These are phyloP conservation scores for Dioscorea dumetorum DNA, from an alignment of 106 monocot species.

Conservation along the genomic window DNA sequence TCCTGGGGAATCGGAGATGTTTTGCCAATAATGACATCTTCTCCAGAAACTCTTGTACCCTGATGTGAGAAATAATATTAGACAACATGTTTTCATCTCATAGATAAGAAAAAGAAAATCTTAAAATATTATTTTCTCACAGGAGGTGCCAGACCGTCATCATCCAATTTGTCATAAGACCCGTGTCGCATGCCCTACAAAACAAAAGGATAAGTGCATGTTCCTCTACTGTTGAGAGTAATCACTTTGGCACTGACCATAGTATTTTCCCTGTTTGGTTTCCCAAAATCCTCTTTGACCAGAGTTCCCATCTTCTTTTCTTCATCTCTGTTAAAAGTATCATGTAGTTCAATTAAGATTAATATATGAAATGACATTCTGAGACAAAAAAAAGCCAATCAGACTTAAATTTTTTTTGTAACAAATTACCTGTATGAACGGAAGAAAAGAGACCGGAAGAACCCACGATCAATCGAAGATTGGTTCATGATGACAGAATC, in stretches of 20 bases:
- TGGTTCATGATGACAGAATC: conserved; percentile 99
- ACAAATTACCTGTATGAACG: conserved; percentile 84
- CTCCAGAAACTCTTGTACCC: conserved; percentile 99
- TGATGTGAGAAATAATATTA: conserved; percentile 16
- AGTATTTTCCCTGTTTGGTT: conserved; percentile 94
- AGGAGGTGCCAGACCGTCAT: conserved; percentile 99
- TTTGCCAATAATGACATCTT: conserved; percentile 99
- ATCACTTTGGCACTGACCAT: conserved; percentile 48
- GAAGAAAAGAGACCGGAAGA: conserved; percentile 94
- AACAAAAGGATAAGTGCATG: neutral
- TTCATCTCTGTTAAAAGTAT: conserved; percentile 59
- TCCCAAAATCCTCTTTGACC: conserved; percentile 96
- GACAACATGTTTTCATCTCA: neutral
- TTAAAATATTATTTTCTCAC: conserved; percentile 28
- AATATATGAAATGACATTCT: neutral
- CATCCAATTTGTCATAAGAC: conserved; percentile 96
- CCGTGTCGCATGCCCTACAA: conserved; percentile 95
- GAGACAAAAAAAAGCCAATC: neutral
- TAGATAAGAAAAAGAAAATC: neutral
- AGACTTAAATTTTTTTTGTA: neutral
- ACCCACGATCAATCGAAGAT: conserved; percentile 98
- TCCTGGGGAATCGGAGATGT: conserved; percentile 94
- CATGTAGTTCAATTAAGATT: neutral
- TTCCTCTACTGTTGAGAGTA: neutral
- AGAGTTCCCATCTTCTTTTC: conserved; percentile 99